Base-by-base conservation (phyloP, 768 basidiomycete species). In the Amanita jacksonii region DNA sequence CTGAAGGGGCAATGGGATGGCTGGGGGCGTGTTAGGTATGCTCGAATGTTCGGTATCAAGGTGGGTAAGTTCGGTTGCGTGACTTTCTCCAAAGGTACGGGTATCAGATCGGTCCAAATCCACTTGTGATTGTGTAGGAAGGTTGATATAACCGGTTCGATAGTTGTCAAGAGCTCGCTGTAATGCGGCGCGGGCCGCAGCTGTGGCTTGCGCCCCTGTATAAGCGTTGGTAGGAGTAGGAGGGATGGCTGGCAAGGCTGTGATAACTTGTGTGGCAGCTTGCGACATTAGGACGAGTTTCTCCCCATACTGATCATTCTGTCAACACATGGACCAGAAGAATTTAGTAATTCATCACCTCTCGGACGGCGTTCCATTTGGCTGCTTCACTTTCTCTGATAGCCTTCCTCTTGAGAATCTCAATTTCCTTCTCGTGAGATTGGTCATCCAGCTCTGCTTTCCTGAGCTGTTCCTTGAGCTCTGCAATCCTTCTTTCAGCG, bases 11-110 rank as follows among this genome's bases (percentile, higher is more conserved):
- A 44, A 48, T 20, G 27, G 46, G 28, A 41, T 65, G 2, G 66
- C 54, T 0, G 72, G 73, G 8, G 76, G 68, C 1, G 72, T 68
- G 31, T 69, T 18, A 2, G 71, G 62, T n/a, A 69, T 55, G 36
- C 58, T 58, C 15, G 65, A 62, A 45, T 65, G 62, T 37, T 49
- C 52, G 28, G 51, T 40, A 19, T 58, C 56, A 41, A 87, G 77
- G 51, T 65, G 69, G 13, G 72, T 72, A 27, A 91, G 68, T 62
- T 90, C 88, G 27, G 63, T 69, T 0, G 82, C 84, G 53, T 91
- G 88, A 30, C 79, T 89, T 61, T 82, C 84, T 15, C 88, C 88
- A 55, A 91, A 91, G 60, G 83, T 87, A 45, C 75, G 75, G 0
- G 83, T 85, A 54, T 90, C 83, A 3, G 81, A 81, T 48, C 80